Evolutionary conservation across 345 rosid genomes (phyloP).

Genomic region (Schrenkiella parvula): DNA sequence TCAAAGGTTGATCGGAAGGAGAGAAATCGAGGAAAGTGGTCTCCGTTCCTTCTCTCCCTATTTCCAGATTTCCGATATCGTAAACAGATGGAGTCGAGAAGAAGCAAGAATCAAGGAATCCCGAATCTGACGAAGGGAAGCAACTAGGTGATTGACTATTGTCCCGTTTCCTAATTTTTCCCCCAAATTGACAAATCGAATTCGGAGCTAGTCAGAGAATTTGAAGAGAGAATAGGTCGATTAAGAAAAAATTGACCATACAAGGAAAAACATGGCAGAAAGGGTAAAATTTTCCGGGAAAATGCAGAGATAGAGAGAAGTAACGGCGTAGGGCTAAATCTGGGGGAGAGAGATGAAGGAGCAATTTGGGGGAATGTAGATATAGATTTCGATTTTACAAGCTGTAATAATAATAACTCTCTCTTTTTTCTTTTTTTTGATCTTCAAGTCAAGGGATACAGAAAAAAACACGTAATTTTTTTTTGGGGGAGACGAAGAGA

Average conservation of each 20-base stretch:
- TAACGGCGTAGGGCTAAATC: conserved; percentile 37
- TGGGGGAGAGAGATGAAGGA: conserved; percentile 8
- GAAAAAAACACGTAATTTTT: background rate
- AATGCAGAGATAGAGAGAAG: conserved; percentile 13
- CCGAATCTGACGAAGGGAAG: conserved; percentile 6
- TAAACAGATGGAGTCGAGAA: background rate
- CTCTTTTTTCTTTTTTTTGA: background rate
- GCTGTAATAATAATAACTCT: conserved; percentile 2
- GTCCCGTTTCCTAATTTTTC: background rate
- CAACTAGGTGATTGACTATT: background rate
- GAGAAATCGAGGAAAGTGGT: conserved; percentile 5
- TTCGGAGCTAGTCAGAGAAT: background rate
- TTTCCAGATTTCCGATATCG: background rate
- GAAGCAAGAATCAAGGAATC: conserved; percentile 24
- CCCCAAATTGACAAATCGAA: conserved; percentile 16
- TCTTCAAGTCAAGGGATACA: background rate
- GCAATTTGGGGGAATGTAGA: background rate
- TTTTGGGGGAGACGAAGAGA: background rate
- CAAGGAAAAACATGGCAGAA: background rate
- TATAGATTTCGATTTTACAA: conserved; percentile 19
- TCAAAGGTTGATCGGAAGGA: conserved; percentile 15
- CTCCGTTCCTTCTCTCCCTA: conserved; percentile 11
- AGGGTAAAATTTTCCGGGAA: conserved; percentile 22
- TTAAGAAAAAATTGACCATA: conserved; percentile 2
- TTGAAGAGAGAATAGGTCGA: background rate